These are phyloP conservation scores for Saposhnikovia divaricata DNA, from an alignment of 129 eudicot genomes.

Conservation along the genomic window DNA sequence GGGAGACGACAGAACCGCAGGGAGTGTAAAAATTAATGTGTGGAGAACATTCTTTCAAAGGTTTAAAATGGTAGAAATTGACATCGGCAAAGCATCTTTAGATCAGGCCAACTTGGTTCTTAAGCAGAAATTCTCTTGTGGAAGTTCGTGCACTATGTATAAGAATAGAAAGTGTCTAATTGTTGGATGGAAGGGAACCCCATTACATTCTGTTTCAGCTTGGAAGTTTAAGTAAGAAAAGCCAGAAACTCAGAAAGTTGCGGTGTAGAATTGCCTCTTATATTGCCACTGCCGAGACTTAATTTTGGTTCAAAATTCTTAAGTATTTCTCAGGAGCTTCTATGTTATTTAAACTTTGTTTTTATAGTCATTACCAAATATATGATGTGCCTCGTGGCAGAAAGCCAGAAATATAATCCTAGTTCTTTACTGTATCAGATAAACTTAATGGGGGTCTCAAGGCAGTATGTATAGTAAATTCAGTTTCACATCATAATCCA, in stretches of 20 bases:
- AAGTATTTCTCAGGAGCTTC: not conserved
- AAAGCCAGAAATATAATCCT: not conserved
- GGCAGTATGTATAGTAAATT: not conserved
- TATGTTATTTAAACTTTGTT: not conserved
- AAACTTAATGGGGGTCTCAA: not conserved
- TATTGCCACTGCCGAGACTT: not conserved
- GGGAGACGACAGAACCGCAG: constrained; percentile 34
- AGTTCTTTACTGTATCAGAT: not conserved
- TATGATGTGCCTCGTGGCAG: not conserved
- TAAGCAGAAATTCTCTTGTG: constrained; percentile 32
- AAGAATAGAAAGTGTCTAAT: constrained; percentile 45
- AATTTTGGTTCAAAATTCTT: not conserved
- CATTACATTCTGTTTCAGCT: constrained; percentile 51
- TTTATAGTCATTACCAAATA: not conserved
- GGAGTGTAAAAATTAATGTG: constrained; percentile 40
- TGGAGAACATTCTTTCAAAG: constrained; percentile 57
- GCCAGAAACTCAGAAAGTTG: not conserved
- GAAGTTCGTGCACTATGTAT: constrained; percentile 33
- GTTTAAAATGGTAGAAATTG: constrained; percentile 53
- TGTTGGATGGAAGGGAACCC: constrained; percentile 74
- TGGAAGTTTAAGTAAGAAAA: constrained; percentile 43
- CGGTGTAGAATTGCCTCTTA: not conserved
- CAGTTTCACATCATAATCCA: not conserved
- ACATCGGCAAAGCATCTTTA: constrained; percentile 39
- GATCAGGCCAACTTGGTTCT: constrained; percentile 50